These are phyloP conservation scores for Fagus sylvatica DNA, from an alignment of 306 rosid species.

Conservation along the genomic window DNA sequence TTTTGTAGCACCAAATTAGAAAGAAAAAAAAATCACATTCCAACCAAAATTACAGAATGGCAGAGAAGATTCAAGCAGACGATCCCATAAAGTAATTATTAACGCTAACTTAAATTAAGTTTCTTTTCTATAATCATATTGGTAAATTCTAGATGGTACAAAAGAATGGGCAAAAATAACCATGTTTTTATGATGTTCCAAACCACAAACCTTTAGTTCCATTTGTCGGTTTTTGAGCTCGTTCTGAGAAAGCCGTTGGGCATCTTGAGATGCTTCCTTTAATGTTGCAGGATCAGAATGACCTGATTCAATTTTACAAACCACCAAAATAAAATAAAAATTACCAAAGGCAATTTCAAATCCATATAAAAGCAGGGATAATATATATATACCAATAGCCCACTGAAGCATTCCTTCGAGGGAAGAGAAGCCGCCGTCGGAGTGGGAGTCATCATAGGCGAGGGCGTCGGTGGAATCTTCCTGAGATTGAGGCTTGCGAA, in stretches of 20 bases:
- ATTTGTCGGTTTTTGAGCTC: constrained; percentile 59
- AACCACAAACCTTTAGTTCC: constrained; percentile 61
- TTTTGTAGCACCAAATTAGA: background rate
- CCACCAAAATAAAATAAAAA: background rate
- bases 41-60: background rate
- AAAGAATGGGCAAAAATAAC: background rate
- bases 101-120: background rate
- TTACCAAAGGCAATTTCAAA: background rate
- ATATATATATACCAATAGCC: constrained; percentile 61
- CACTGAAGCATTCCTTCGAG: constrained; percentile 90
- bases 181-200: background rate
- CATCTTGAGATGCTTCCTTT: constrained; percentile 61
- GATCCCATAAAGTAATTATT: background rate
- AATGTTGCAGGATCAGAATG: constrained; percentile 78
- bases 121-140: background rate
- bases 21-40: background rate
- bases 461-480: constrained; percentile 22
- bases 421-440: constrained; percentile 85
- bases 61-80: background rate
- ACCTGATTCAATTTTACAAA: constrained; percentile 38
- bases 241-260: constrained; percentile 38
- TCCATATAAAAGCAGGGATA: too few species aligned
- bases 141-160: background rate
- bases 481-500: constrained; percentile 19
- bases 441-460: constrained; percentile 33